Base-by-base conservation (phyloP, 176 grass and related monocot genomes). In the Triticum turgidum region DNA sequence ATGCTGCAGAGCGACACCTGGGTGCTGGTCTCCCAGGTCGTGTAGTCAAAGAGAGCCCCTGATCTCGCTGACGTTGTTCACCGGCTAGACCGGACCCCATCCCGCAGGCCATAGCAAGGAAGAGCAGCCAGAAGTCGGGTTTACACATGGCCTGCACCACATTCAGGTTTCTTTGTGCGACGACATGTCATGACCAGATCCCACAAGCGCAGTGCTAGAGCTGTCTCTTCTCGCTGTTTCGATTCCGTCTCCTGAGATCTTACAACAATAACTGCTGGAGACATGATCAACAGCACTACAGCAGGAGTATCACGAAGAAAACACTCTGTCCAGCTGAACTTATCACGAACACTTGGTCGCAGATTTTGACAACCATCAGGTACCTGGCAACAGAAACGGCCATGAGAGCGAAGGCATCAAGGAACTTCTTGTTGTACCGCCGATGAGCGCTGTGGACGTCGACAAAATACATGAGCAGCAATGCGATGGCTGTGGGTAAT, bases 281-380 rank as follows among this genome's bases (percentile, higher is more conserved):
- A 83, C 86, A 95, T 30, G 4, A 98, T 37, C 33, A 98, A 41
- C 22, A 95, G 39, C 63, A 98, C n/a, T n/a, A n/a, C n/a, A n/a
- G n/a, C n/a, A n/a, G 59, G 73, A 98, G 91, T 30, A 81, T 79
- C 22, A 11, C 49, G 44, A 92, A 94, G 74, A 76, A 84, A 72
- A 89, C 62, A 61, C 49, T 85, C 85, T 88, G 90, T 42, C 74
- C 35, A 61, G 44, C 87, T 78, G 84, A 89, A 73, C 85, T 81
- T 85, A 92, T 69, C 27, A 35, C 49, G 33, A 87, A 80, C 30
- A 93, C 56, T 87, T 77, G 80, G 21, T 88, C 83, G 29, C 86
- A 89, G 83, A 98, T 94, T 93, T 95, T 98, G 85, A 85, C 61
- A 22, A 92, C 29, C 96, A 95, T 95, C 59, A 95, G 86, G 85